Base-by-base conservation (phyloP, 352 stramenopile genomes). In the Phytophthora syringae region DNA sequence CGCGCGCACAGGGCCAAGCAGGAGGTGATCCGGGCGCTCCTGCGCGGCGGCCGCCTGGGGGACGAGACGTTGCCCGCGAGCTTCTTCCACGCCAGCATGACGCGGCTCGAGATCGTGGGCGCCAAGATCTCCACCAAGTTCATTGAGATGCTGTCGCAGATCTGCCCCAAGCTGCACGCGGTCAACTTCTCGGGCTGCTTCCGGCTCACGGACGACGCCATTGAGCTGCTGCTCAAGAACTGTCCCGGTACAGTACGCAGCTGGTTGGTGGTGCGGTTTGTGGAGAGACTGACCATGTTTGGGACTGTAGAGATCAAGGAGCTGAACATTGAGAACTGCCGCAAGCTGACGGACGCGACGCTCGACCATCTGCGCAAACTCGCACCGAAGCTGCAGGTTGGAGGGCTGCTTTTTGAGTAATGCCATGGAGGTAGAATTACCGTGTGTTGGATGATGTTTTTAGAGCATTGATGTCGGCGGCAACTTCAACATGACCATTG, bases 401-500 rank as follows among this genome's bases (percentile, higher is more conserved):
- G 61, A 30, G 22, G 1, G 5, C 1, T 50, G 45, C n/a, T 13
- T 50, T 12, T 24, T 27, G 39, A 5, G 27, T 45, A 3, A 27
- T 13, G 18, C 7, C 16, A 25, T 4, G 5, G 37, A 43, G 16
- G 37, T 43, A n/a, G 37, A 15, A 16, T 47, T 47, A 25, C 24
- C 40, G 18, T 11, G 7, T 47, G 5, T 20, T 43, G 18, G 24
- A 7, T 15, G 40, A 7, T 63, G 42, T 20, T 7, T 68, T 22
- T 34, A 96, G 86, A 90, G 86, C 63, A 85, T 97, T 52, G 89
- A 97, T 44, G 52, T 97, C 3, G 84, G 89, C 13, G 89, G 89
- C 7, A 90, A 95, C 67, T 95, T 95, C 60, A 97, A 97, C 70
- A 97, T 97, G 89, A 95, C 88, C 27, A 80, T 97, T 58, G 44